Evolutionary conservation across 2,329 filamentous ascomycete species (phyloP).

Genomic region (Bipolaris victoriae): DNA sequence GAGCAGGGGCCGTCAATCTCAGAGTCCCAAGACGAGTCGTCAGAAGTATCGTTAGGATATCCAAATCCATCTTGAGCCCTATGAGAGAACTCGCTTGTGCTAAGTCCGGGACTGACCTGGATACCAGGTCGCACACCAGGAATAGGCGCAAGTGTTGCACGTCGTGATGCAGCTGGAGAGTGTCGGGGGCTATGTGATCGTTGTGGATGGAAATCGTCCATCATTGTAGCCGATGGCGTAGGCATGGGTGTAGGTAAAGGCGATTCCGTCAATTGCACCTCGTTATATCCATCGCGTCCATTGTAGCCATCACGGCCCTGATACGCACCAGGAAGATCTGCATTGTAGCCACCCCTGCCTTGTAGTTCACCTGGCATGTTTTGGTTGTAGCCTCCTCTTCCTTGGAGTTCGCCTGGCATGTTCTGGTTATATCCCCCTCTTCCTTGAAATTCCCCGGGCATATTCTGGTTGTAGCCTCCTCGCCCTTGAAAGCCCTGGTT

Average conservation of each 20-base stretch:
- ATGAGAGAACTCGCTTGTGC: conserved; percentile 38
- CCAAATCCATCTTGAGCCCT: conserved; percentile 40
- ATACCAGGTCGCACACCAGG: conserved; percentile 45
- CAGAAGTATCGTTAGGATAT: conserved; percentile 41
- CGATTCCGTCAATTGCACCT: conserved; percentile 37
- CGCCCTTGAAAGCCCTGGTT: conserved; percentile 35
- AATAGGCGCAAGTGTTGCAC: conserved; percentile 47
- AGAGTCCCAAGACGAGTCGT: conserved; percentile 51
- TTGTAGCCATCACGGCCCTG: conserved; percentile 48
- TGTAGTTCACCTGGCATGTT: conserved; percentile 34
- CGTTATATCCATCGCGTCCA: conserved; percentile 43
- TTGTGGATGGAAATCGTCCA: conserved; percentile 42
- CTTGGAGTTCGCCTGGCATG: conserved; percentile 42
- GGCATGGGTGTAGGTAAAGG: conserved; percentile 40
- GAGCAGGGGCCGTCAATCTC: conserved; percentile 48
- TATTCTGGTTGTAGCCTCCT: conserved; percentile 39
- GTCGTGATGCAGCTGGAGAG: conserved; percentile 41
- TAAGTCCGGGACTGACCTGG: conserved; percentile 39
- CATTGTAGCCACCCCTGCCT: conserved; percentile 43
- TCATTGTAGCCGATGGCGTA: conserved; percentile 30
- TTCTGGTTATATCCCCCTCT: conserved; percentile 43
- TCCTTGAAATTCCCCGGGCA: conserved; percentile 36
- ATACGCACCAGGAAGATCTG: conserved; percentile 35
- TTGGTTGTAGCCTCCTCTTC: conserved; percentile 40
- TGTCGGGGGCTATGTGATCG: conserved; percentile 39